Base-by-base conservation (phyloP, 1,284 basidiomycete genomes). In the Cutaneotrichosporon cyanovorans region DNA sequence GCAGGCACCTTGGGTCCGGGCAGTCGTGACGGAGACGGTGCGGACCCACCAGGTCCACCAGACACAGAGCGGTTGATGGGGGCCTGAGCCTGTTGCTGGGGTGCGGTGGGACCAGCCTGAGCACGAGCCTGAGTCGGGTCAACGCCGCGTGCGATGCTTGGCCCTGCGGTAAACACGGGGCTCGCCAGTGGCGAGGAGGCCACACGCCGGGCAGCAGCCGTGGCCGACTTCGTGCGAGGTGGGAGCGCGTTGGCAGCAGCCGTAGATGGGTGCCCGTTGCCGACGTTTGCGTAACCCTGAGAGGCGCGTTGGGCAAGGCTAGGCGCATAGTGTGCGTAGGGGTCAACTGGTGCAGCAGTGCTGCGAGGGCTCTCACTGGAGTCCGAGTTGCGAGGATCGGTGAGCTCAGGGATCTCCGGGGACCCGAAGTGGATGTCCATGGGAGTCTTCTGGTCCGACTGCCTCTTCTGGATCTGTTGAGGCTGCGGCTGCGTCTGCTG, bases 141-240 rank as follows among this genome's bases (percentile, higher is more conserved):
- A 21, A 16, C 36, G 12, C 25, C 16, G 28, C 25, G 23, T 2
- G 37, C 36, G 5, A 36, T 36, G 31, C 43, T 45, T 3, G 38
- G 25, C 23, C 38, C 25, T 10, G 46, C 38, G 12, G 43, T 30
- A 28, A 44, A 36, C 20, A 37, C 32, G n/a, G 56, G 54, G 42
- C 56, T 60, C 5, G 54, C 50, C 6, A 60, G 41, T 4, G 56
- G 58, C 4, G 56, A 56, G 10, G 55, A 51, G 2, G 48, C 58
- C 12, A 47, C 46, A 11, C 51, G 49, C 18, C 53, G 51, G 4
- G 41, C 42, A 14, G 45, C 41, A n/a, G 12, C 20, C 5, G 39
- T 31, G 1, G 54, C 47, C 7, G 51, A 49, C 10, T 40, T 40
- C 6, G 43, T 31, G n/a, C 51, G 42, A n/a, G 51, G 50, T 1